Evolutionary conservation across 352 stramenopile species (phyloP), one percentile per base, ranked within the genome.

Genomic region (Pythium dissimile): DNA sequence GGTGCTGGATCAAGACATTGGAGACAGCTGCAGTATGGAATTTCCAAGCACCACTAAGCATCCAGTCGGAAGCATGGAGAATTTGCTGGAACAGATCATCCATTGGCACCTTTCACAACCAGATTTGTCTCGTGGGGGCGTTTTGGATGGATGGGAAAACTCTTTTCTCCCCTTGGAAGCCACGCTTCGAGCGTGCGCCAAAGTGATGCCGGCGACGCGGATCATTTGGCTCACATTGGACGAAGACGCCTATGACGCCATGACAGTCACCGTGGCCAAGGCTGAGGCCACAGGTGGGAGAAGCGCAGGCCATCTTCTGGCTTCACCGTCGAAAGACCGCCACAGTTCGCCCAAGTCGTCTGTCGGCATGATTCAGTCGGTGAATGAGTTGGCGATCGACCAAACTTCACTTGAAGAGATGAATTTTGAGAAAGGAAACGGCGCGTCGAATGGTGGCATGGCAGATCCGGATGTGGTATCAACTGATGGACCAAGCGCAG

Each of bases 91-190:
- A 5, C 54, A 79, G 11, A 76, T 96, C 28, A 24, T 96, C 32
- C 23, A 57, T 11, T 95, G 80, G 82, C 73, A 82, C 9, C 26
- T 95, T 9, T 38, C 46, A 0, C 75, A 88, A 46, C 49, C 72
- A 20, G 87, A 96, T 52, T 46, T 92, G n/a, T 66, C 68, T 35
- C 65, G 52, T 16, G 88, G 88, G 18, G 66, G 75, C 16, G 74
- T 97, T 0, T 50, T 97, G 32, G 88, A 97, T 54, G 75, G 79
- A 0, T 83, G 91, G 39, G 67, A 86, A 13, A 94, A 80, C 27
- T 56, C 66, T 1, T 86, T 86, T 35, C 38, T 86, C 5, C 47
- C 53, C 15, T 42, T 81, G 7, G 67, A 81, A 21, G 62, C 66
- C 39, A 73, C 66, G 3, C 16, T 89, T 9, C 47, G 54, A 28